These are phyloP conservation scores for Phascolomyces articulosus DNA, from an alignment of 371 early-diverging fungal genomes.

Conservation along the genomic window DNA sequence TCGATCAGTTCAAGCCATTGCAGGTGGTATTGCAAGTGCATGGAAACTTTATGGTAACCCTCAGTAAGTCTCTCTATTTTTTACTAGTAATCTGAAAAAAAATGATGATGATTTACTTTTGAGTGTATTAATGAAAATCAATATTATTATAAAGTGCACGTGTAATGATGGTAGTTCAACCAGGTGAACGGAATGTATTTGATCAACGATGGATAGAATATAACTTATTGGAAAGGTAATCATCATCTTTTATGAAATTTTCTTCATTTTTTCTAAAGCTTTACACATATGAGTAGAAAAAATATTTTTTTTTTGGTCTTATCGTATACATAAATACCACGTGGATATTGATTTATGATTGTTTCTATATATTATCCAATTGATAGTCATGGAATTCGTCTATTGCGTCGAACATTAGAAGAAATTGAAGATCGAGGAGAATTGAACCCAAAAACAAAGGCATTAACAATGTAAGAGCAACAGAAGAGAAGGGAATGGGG, in stretches of 20 bases:
- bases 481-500: no score
- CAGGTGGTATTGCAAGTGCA: slow-evolving; percentile 82
- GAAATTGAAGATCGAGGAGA: slow-evolving; percentile 64
- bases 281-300: no score
- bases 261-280: no score
- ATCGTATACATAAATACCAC: neutral
- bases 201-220: slow-evolving; percentile 96
- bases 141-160: no score
- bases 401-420: slow-evolving; percentile 69
- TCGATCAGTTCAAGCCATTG: slow-evolving; percentile 68
- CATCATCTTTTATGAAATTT: neutral
- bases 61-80: slow-evolving; percentile 49
- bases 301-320: neutral
- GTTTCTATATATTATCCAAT: no score
- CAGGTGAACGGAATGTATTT: slow-evolving; percentile 91
- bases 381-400: slow-evolving; percentile 62
- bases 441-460: slow-evolving; percentile 57
- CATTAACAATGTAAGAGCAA: slow-evolving; percentile 58
- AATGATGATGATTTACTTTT: neutral
- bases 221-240: slow-evolving; percentile 76
- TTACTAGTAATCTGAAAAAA: neutral
- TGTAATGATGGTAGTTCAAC: slow-evolving; percentile 90
- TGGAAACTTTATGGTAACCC: slow-evolving; percentile 77
- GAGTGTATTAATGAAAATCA: no score
- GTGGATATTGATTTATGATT: no score